Evolutionary conservation across 2,329 filamentous ascomycete genomes (phyloP).

Genomic region (Cercospora brassicicola): DNA sequence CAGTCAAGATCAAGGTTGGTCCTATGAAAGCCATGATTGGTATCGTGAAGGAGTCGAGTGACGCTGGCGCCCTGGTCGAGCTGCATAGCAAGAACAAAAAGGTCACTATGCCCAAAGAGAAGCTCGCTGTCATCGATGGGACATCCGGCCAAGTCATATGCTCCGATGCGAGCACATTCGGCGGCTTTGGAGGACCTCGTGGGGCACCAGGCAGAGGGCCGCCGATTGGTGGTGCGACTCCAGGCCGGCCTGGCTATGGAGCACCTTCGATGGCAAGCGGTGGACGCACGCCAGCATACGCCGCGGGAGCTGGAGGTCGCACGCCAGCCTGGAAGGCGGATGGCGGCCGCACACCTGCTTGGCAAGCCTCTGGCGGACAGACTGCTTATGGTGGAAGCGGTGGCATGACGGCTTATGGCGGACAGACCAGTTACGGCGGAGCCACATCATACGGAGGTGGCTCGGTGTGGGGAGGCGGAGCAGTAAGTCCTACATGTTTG

Average conservation of each 20-base stretch:
- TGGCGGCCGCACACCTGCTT: slow-evolving; percentile 49
- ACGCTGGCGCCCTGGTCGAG: slow-evolving; percentile 82
- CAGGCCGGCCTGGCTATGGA: slow-evolving; percentile 54
- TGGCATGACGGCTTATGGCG: slow-evolving; percentile 47
- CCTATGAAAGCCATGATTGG: slow-evolving; percentile 90
- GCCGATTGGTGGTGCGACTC: slow-evolving; percentile 58
- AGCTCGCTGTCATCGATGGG: slow-evolving; percentile 79
- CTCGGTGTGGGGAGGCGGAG: slow-evolving; percentile 35
- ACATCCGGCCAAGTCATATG: slow-evolving; percentile 77
- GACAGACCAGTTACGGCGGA: slow-evolving; percentile 66
- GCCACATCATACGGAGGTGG: slow-evolving; percentile 54
- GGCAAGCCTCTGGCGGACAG: slow-evolving; percentile 44
- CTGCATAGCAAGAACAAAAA: slow-evolving; percentile 93
- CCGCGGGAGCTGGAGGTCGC: slow-evolving; percentile 46
- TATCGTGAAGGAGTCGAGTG: slow-evolving; percentile 93
- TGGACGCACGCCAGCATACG: slow-evolving; percentile 65
- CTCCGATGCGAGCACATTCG: slow-evolving; percentile 47
- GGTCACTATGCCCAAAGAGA: slow-evolving; percentile 77
- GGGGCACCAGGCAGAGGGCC: slow-evolving; percentile 24
- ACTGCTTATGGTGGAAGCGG: slow-evolving; percentile 50
- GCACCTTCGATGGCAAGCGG: slow-evolving; percentile 63
- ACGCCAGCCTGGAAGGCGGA: slow-evolving; percentile 65
- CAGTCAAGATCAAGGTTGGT: slow-evolving; percentile 82
- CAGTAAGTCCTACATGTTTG: slow-evolving; percentile 46
- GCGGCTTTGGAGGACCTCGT: slow-evolving; percentile 19